Conservation (phyloP, 2,329 filamentous ascomycete species). For the Clarireedia homoeocarpa region DNA sequence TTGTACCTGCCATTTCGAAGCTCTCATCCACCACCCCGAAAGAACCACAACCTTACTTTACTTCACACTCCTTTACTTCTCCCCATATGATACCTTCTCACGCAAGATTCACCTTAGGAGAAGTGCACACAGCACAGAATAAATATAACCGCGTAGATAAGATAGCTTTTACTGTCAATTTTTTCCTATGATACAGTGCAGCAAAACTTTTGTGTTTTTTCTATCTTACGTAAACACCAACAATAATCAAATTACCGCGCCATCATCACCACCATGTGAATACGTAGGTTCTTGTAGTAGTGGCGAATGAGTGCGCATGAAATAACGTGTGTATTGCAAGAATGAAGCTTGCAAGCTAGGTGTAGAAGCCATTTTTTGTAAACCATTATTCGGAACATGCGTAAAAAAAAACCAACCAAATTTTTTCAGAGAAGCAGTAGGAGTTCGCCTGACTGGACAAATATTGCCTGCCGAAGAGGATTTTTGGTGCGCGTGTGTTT, state of each 20-base stretch:
- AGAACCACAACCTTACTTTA: background rate
- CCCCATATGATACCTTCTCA: background rate
- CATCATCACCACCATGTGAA: background rate
- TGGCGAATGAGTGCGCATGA: background rate
- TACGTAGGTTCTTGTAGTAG: background rate
- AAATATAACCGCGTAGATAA: background rate
- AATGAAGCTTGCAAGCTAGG: background rate
- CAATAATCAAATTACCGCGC: conserved; percentile 9
- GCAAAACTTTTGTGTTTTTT: conserved; percentile 15
- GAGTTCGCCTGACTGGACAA: conserved; percentile 16
- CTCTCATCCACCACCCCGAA: no score
- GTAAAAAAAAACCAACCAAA: conserved; percentile 13
- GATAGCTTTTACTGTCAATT: conserved; percentile 9
- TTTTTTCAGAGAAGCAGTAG: conserved; percentile 11
- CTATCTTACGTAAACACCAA: conserved; percentile 16
- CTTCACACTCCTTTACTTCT: background rate
- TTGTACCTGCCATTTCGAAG: no score
- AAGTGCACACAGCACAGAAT: background rate
- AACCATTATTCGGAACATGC: conserved; percentile 18
- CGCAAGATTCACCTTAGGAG: background rate
- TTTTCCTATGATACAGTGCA: conserved; percentile 25
- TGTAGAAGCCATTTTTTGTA: conserved; percentile 15
- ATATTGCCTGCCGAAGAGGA: conserved; percentile 11
- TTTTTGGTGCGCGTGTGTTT: conserved; percentile 10
- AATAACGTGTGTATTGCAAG: background rate